These are phyloP conservation scores for Penicillium sumatraense DNA, from an alignment of 2,329 filamentous ascomycete species.

Conservation along the genomic window DNA sequence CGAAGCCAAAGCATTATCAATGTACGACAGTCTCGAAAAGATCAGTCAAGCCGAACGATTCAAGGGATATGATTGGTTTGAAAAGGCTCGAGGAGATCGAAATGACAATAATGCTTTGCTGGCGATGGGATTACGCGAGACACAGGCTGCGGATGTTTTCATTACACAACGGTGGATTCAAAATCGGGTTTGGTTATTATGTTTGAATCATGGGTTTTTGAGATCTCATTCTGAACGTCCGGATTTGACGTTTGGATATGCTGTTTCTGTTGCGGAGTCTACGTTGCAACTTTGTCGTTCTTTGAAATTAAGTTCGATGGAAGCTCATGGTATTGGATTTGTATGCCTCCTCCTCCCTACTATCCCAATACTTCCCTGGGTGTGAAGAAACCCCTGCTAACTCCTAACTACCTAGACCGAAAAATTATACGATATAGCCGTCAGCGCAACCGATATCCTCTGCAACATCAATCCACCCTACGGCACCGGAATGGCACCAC, in stretches of 20 bases:
- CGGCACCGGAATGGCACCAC: constrained; percentile 20
- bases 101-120: constrained; percentile 26
- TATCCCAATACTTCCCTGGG: neutral
- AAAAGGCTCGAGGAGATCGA: constrained; percentile 33
- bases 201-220: constrained; percentile 45
- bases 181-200: constrained; percentile 49
- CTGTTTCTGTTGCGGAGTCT: constrained; percentile 39
- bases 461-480: constrained; percentile 31
- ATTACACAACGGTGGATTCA: constrained; percentile 51
- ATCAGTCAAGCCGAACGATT: constrained; percentile 41
- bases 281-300: constrained; percentile 41
- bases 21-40: constrained; percentile 38
- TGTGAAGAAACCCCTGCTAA: constrained; percentile 1
- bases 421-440: constrained; percentile 46
- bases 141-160: constrained; percentile 48
- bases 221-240: constrained; percentile 38
- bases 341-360: constrained; percentile 26
- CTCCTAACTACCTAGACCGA: constrained; percentile 33
- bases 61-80: constrained; percentile 44
- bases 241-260: constrained; percentile 44
- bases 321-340: constrained; percentile 48
- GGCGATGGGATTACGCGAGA: constrained; percentile 39
- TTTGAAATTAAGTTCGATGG: constrained; percentile 43
- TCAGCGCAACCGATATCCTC: constrained; percentile 35
- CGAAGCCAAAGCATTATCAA: constrained; percentile 60